A percentile compares a stretch with the other conserved stretches of the same genome.
Conservation (phyloP, 2,329 filamentous ascomycete species). For the Aspergillus sp. region DNA sequence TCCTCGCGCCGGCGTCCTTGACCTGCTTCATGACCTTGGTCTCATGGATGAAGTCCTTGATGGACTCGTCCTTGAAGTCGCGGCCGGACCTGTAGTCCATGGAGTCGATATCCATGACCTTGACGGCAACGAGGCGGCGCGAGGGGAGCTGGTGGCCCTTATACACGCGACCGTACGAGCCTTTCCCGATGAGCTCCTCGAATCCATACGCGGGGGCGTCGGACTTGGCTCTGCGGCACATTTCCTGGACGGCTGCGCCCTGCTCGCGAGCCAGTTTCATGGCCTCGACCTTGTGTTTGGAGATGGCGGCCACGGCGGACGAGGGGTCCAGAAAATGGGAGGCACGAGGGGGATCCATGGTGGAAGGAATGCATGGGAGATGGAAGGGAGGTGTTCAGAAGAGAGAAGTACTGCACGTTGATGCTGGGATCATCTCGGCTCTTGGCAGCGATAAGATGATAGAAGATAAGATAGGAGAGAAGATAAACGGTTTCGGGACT, state of each 20-base stretch:
- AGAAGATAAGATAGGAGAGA: no score
- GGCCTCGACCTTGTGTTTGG: constrained; percentile 41
- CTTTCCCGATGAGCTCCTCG: constrained; percentile 44
- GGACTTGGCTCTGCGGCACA: constrained; percentile 37
- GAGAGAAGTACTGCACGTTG: neutral
- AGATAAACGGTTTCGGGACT: no score
- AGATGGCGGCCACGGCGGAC: constrained; percentile 36
- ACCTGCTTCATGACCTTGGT: constrained; percentile 54
- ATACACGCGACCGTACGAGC: constrained; percentile 43
- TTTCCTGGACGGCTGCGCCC: constrained; percentile 36
- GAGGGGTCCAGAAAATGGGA: constrained; percentile 32
- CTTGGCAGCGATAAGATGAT: no score
- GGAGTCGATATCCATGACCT: constrained; percentile 43
- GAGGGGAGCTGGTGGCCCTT: constrained; percentile 36
- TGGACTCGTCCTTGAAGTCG: constrained; percentile 40
- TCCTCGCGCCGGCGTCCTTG: constrained; percentile 52
- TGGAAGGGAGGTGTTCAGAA: neutral
- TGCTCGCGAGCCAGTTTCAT: constrained; percentile 39
- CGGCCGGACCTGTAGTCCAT: constrained; percentile 39
- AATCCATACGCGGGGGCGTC: constrained; percentile 40
- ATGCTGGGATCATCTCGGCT: no score
- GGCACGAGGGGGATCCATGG: constrained; percentile 15
- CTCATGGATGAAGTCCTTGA: constrained; percentile 51
- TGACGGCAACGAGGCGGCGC: constrained; percentile 40
- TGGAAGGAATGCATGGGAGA: constrained; percentile 1